A percentile compares a stretch with the other conserved stretches of the same genome.
Evolutionary conservation across 371 early-diverging fungal genomes (phyloP).

Genomic region (Syncephalastrum contaminatum): DNA sequence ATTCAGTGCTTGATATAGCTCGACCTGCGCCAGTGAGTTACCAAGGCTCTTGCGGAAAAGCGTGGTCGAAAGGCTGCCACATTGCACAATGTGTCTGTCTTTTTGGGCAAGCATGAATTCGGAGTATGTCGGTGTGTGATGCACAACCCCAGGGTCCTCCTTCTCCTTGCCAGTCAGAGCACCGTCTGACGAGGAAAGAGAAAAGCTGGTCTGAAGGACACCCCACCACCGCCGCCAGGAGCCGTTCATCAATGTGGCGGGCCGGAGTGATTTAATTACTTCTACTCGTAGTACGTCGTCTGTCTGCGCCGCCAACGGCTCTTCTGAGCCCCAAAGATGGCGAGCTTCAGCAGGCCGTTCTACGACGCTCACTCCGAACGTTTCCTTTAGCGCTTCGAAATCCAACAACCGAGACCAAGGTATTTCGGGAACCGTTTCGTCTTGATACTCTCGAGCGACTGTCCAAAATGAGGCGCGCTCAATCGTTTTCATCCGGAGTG

Average conservation of each 20-base stretch:
- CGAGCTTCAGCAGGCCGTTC: slow-evolving; percentile 6
- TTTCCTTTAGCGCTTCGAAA: slow-evolving; percentile 4
- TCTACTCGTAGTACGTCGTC: too few species aligned
- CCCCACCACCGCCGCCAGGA: background rate
- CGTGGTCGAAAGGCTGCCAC: background rate
- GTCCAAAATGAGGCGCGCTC: slow-evolving; percentile 17
- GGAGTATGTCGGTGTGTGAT: background rate
- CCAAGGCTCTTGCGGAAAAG: background rate
- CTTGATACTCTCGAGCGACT: slow-evolving; percentile 18
- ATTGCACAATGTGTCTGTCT: slow-evolving; percentile 5
- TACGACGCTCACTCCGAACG: slow-evolving; percentile 10
- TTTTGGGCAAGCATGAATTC: slow-evolving; percentile 2
- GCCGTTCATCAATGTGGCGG: background rate
- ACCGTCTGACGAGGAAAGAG: too few species aligned
- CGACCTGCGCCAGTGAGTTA: background rate
- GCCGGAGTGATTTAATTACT: too few species aligned
- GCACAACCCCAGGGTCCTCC: background rate
- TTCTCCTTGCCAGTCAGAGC: too few species aligned
- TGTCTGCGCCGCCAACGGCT: too few species aligned
- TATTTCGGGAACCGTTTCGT: slow-evolving; percentile 13
- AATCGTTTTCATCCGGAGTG: slow-evolving; percentile 14
- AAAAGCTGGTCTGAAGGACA: background rate
- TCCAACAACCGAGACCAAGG: slow-evolving; percentile 17
- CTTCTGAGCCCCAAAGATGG: too few species aligned
- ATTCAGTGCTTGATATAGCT: slow-evolving; percentile 5